Evolutionary conservation across 1,139 yeast species (phyloP), one percentile per base, ranked within the genome.

Genomic region (Hanseniaspora uvarum): DNA sequence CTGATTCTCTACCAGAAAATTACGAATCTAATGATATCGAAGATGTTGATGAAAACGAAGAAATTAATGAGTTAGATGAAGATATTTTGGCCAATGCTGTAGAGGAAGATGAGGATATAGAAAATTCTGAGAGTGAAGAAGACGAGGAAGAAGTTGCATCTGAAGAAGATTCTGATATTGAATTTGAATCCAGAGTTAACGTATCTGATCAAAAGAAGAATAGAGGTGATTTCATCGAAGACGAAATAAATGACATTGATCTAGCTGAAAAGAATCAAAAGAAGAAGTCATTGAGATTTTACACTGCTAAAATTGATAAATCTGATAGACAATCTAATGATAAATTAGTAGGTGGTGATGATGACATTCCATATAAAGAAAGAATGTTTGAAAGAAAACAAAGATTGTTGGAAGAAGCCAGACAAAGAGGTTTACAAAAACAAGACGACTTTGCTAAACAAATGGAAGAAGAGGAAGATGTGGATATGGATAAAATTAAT

Each of bases 221-320:
- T 4, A 63, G 60, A 4, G 69, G 73, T 52, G 94, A 86, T 65
- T 82, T 72, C 62, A 72, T 78, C 14, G 95, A 86, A 65, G 72
- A 80, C 39, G 77, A 77, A 18, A 72, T 79, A 43, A 86, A 83
- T 52, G 92, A 83, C 34, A 81, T 87, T 50, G 97, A 92, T 66
- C 76, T 78, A 58, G 95, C 87, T 65, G 98, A 89, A 54, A 88
- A 92, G 67, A 78, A 76, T 56, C 79, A 81, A 44, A 82, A 95
- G 63, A 86, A 85, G 72, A 82, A 80, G 68, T 79, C 95, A 0
- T 78, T 92, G 62, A 81, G 97, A 61, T 94, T 92, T 80, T 92
- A 92, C 75, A 92, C 98, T 1, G 86, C 97, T 57, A 92, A 89
- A 70, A 89, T 92, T 68, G 96, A 88, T 67, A 89, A 86, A 69